Evolutionary conservation across 2,329 filamentous ascomycete species (phyloP).

Genomic region (Penicillium sp.): DNA sequence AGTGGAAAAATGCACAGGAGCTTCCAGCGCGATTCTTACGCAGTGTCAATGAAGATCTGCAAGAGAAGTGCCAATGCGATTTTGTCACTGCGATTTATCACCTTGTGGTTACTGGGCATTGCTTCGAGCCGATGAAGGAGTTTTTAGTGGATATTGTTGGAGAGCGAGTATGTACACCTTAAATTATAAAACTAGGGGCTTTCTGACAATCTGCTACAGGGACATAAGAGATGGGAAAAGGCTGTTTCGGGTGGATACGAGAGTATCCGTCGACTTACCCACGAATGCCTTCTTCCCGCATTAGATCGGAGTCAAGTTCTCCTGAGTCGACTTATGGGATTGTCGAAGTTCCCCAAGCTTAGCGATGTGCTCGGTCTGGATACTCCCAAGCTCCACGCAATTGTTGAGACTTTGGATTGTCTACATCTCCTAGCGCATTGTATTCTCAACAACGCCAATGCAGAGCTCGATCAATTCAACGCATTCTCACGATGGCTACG

Average conservation of each 20-base stretch:
- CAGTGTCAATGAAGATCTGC: constrained; percentile 73
- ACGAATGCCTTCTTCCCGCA: constrained; percentile 85
- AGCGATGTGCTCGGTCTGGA: constrained; percentile 67
- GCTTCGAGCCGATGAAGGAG: constrained; percentile 71
- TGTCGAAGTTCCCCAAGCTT: constrained; percentile 75
- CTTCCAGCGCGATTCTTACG: constrained; percentile 75
- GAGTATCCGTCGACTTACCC: constrained; percentile 72
- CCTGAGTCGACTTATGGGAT: constrained; percentile 76
- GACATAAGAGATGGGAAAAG: constrained; percentile 94
- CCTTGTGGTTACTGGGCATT: constrained; percentile 79
- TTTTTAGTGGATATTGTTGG: constrained; percentile 85
- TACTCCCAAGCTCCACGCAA: constrained; percentile 59
- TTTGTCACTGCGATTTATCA: constrained; percentile 80
- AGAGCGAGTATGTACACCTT: constrained; percentile 62
- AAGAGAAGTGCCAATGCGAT: constrained; percentile 62
- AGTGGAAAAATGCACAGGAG: constrained; percentile 81
- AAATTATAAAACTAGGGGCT: too few species aligned
- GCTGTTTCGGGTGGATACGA: constrained; percentile 76
- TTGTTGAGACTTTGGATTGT: constrained; percentile 69
- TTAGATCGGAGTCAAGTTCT: constrained; percentile 81
- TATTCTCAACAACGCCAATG: constrained; percentile 67
- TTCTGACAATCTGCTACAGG: constrained; percentile 49
- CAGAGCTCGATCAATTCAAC: constrained; percentile 75
- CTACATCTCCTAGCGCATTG: constrained; percentile 75
- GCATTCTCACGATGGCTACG: constrained; percentile 83